phyloP scores from a whole-genome alignment of 371 early-diverging fungal genomes.

The Mucor circinelloides region DNA sequence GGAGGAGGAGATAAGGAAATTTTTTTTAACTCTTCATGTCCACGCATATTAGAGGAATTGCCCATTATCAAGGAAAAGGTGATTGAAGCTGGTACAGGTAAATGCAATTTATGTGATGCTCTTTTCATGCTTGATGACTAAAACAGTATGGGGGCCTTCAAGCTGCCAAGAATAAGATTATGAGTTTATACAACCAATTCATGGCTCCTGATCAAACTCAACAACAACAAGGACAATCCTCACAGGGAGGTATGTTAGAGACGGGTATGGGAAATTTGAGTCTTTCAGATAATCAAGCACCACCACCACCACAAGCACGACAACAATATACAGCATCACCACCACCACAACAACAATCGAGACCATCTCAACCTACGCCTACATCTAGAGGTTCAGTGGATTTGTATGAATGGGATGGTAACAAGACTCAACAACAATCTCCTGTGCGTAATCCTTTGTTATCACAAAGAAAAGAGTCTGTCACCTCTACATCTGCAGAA shows the following conservation, averaged over 20 bases:
- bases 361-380: not conserved
- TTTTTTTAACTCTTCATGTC: not conserved
- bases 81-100: slow-evolving; percentile 43
- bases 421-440: not conserved
- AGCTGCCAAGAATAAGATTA: slow-evolving; percentile 48
- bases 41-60: slow-evolving; percentile 25
- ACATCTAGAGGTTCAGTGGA: slow-evolving; percentile 9
- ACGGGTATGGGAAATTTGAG: slow-evolving; percentile 16
- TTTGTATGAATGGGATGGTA: slow-evolving; percentile 32
- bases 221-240: slow-evolving; percentile 2
- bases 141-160: not conserved
- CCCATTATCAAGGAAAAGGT: slow-evolving; percentile 42
- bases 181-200: slow-evolving; percentile 38
- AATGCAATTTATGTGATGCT: not conserved
- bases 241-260: slow-evolving; percentile 1
- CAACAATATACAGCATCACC: not conserved
- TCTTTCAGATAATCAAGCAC: slow-evolving; percentile 8
- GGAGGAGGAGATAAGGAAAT: not conserved
- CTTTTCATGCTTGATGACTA: not conserved
- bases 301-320: not conserved
- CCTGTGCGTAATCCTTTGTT: slow-evolving; percentile 2
- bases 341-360: not conserved
- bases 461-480: not conserved
- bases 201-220: slow-evolving; percentile 14
- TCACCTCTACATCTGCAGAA: slow-evolving; percentile 24